Conservation (phyloP, 2,329 filamentous ascomycete species). For the Ophiostoma montium region DNA sequence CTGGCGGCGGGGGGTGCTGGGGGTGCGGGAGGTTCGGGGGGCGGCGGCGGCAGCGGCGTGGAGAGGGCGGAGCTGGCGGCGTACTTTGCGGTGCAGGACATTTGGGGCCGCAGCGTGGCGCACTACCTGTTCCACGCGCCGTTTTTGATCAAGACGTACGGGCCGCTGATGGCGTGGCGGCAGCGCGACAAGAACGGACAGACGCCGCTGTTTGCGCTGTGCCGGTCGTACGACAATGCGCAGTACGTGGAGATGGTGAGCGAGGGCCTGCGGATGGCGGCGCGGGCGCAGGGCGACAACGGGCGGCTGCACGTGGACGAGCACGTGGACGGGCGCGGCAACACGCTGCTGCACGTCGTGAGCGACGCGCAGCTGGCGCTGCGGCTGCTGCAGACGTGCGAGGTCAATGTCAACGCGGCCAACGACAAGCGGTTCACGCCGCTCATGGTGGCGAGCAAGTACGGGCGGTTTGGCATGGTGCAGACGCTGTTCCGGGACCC, state of each 20-base stretch:
- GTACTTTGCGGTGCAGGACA: conserved; percentile 68
- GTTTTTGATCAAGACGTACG: conserved; percentile 61
- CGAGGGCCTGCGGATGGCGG: conserved; percentile 61
- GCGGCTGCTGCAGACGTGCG: conserved; percentile 66
- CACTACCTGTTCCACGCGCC: conserved; percentile 95
- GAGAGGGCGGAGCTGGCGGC: conserved; percentile 39
- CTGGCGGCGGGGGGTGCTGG: too few species aligned
- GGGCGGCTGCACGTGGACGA: conserved; percentile 79
- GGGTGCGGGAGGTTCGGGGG: too few species aligned
- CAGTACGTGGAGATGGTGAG: conserved; percentile 82
- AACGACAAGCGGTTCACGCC: conserved; percentile 94
- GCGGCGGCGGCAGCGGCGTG: conserved; percentile 23
- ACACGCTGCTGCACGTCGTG: conserved; percentile 90
- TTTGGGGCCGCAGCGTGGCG: conserved; percentile 75
- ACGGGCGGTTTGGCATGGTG: conserved; percentile 88
- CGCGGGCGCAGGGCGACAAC: conserved; percentile 59
- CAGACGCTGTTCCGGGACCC: conserved; percentile 75
- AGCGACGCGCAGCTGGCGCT: conserved; percentile 68
- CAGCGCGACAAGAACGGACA: conserved; percentile 92
- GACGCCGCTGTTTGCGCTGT: conserved; percentile 91
- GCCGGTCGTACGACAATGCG: conserved; percentile 85
- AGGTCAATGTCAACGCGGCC: conserved; percentile 88
- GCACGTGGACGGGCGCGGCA: conserved; percentile 84
- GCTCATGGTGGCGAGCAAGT: conserved; percentile 97
- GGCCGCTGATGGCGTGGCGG: conserved; percentile 69